Conservation (phyloP, 2,329 filamentous ascomycete genomes). For the Xylariaceae sp. region DNA sequence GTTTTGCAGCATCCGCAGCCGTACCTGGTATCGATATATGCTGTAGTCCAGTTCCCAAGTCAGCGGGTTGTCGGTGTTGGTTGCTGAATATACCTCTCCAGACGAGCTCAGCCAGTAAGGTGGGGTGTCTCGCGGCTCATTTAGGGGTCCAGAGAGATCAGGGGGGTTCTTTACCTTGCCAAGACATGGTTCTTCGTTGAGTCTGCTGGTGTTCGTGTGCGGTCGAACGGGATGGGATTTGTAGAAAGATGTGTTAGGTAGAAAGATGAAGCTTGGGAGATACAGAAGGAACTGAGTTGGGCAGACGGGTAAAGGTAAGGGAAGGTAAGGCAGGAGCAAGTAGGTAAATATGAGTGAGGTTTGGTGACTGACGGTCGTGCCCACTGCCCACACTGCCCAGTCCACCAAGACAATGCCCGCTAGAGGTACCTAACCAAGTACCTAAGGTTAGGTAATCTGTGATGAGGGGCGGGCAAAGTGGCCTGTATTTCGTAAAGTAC, state of each 20-base stretch:
- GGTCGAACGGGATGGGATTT: slow-evolving; percentile 2
- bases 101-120: slow-evolving; percentile 13
- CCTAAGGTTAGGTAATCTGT: not conserved
- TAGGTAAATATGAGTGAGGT: slow-evolving; percentile 12
- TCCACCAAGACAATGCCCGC: slow-evolving; percentile 11
- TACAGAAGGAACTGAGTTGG: slow-evolving; percentile 4
- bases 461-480: slow-evolving; percentile 29
- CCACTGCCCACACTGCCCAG: not conserved
- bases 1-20: slow-evolving; percentile 4
- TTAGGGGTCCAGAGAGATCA: slow-evolving; percentile 16
- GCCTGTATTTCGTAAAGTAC: slow-evolving; percentile 4
- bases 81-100: slow-evolving; percentile 6
- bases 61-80: slow-evolving; percentile 17
- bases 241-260: not conserved
- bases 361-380: slow-evolving; percentile 11
- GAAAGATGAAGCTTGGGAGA: slow-evolving; percentile 5
- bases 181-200: slow-evolving; percentile 54
- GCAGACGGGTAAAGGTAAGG: not conserved
- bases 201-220: slow-evolving; percentile 4
- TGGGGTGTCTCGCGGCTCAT: slow-evolving; percentile 22
- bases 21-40: slow-evolving; percentile 60
- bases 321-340: not conserved
- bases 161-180: slow-evolving; percentile 57
- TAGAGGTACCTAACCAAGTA: not conserved
- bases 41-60: slow-evolving; percentile 30